Percentiles rank a stretch among this genome's conserved stretches.
Conservation (phyloP, 163 green algal species). For the Coccomyxa subellipsoidea region DNA sequence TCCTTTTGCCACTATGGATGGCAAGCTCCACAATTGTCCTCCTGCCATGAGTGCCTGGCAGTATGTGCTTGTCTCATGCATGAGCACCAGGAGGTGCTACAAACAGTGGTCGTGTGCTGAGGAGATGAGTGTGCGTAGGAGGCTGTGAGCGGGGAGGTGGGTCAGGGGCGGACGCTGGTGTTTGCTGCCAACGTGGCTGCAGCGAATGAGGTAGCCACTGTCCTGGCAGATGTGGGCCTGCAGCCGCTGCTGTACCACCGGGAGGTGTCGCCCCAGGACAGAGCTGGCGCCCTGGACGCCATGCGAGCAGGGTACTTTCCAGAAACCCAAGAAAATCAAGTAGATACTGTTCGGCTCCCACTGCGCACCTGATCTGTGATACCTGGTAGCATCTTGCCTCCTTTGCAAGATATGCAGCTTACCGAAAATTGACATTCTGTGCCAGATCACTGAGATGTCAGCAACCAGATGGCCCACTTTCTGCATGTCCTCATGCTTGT, state of each 20-base stretch:
- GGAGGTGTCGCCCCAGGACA: slow-evolving; percentile 53
- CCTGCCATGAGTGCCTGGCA: too few species aligned
- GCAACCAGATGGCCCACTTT: background rate
- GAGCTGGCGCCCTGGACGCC: slow-evolving; percentile 48
- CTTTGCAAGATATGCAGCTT: too few species aligned
- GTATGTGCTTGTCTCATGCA: too few species aligned
- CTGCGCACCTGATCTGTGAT: too few species aligned
- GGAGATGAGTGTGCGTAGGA: slow-evolving; percentile 1
- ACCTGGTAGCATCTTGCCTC: too few species aligned
- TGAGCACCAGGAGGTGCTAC: too few species aligned
- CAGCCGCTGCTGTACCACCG: slow-evolving; percentile 70
- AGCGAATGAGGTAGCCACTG: slow-evolving; percentile 44
- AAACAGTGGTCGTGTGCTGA: too few species aligned
- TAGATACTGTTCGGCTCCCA: too few species aligned
- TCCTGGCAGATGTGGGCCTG: slow-evolving; percentile 41
- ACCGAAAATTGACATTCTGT: too few species aligned
- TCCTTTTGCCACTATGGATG: too few species aligned
- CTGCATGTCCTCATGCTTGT: too few species aligned
- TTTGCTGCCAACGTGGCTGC: slow-evolving; percentile 66
- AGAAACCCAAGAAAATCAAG: background rate
- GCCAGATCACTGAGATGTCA: background rate
- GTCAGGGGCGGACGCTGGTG: slow-evolving; percentile 65
- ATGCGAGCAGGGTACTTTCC: slow-evolving; percentile 33
- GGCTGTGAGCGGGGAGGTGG: slow-evolving; percentile 13
- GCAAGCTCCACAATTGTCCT: too few species aligned